Percentiles rank a stretch among this genome's conserved stretches.
Evolutionary conservation across 495 filamentous ascomycete genomes (phyloP).

Genomic region (Neurospora sp.): DNA sequence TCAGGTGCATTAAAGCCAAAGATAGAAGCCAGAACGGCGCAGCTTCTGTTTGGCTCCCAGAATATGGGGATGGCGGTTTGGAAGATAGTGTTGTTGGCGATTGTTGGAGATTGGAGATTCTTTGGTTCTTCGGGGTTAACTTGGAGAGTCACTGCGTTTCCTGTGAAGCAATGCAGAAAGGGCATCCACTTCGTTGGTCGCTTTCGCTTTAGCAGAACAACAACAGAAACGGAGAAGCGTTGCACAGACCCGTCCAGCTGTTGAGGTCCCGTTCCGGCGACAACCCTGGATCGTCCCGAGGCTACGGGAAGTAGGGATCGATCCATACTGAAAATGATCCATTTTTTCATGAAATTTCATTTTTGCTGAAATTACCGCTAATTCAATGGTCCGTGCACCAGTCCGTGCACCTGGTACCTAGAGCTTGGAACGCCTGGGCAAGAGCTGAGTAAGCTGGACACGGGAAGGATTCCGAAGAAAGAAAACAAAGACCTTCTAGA

Average conservation of each 20-base stretch:
- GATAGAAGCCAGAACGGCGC: background rate
- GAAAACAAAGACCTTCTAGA: background rate
- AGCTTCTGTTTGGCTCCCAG: background rate
- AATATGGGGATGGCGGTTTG: background rate
- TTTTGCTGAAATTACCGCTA: no score
- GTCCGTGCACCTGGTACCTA: no score
- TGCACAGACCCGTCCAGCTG: background rate
- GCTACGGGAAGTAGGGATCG: background rate
- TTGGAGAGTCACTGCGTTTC: background rate
- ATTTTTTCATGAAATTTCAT: no score
- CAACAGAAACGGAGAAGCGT: background rate
- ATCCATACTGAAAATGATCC: no score
- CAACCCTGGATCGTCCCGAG: background rate
- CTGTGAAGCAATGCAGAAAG: background rate
- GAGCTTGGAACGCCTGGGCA: no score
- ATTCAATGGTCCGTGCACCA: no score
- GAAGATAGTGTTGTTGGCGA: background rate
- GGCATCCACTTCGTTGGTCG: background rate
- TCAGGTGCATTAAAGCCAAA: background rate
- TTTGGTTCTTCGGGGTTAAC: background rate
- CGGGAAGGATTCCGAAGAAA: background rate
- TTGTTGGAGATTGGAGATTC: background rate
- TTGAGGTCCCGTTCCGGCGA: background rate
- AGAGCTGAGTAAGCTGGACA: no score
- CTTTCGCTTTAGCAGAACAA: background rate